Conservation (phyloP, 1,284 basidiomycete genomes). For the Neonothopanus nambi region DNA sequence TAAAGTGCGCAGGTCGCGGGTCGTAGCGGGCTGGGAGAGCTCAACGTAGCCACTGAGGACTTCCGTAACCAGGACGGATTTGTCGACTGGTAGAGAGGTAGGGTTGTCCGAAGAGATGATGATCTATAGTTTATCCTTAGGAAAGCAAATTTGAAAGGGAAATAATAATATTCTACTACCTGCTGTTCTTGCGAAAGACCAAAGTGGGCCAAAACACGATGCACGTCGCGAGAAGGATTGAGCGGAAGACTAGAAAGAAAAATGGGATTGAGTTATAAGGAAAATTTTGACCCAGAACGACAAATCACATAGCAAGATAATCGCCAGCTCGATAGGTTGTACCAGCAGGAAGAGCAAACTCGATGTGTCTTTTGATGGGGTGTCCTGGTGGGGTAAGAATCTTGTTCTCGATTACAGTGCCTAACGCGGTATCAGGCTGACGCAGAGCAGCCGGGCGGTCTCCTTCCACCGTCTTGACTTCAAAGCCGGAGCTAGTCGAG, state of each 20-base stretch:
- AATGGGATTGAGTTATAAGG: not conserved
- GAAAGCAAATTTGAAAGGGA: not conserved
- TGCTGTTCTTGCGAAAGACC: slow-evolving; percentile 41
- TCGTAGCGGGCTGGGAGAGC: slow-evolving; percentile 44
- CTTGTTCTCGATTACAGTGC: slow-evolving; percentile 39
- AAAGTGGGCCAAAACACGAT: slow-evolving; percentile 39
- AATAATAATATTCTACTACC: slow-evolving; percentile 22
- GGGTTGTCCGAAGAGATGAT: slow-evolving; percentile 38
- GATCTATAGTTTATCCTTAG: not conserved
- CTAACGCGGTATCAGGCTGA: slow-evolving; percentile 39
- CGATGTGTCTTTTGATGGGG: slow-evolving; percentile 46
- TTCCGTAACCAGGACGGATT: slow-evolving; percentile 34
- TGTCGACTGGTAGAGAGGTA: slow-evolving; percentile 41
- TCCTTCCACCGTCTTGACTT: slow-evolving; percentile 35
- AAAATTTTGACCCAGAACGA: not conserved
- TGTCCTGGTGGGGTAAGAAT: slow-evolving; percentile 38
- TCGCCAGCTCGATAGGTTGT: slow-evolving; percentile 45
- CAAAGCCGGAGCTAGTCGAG: slow-evolving; percentile 21
- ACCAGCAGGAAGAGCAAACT: slow-evolving; percentile 43
- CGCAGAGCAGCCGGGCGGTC: slow-evolving; percentile 36
- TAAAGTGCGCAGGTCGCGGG: slow-evolving; percentile 34
- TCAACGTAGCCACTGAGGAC: slow-evolving; percentile 47
- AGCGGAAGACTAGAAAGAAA: slow-evolving; percentile 34
- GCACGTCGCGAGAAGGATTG: slow-evolving; percentile 39
- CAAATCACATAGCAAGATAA: slow-evolving; percentile 47